These are phyloP conservation scores for Pachysandra terminalis DNA, from an alignment of 164 flowering plant genomes.

Conservation along the genomic window DNA sequence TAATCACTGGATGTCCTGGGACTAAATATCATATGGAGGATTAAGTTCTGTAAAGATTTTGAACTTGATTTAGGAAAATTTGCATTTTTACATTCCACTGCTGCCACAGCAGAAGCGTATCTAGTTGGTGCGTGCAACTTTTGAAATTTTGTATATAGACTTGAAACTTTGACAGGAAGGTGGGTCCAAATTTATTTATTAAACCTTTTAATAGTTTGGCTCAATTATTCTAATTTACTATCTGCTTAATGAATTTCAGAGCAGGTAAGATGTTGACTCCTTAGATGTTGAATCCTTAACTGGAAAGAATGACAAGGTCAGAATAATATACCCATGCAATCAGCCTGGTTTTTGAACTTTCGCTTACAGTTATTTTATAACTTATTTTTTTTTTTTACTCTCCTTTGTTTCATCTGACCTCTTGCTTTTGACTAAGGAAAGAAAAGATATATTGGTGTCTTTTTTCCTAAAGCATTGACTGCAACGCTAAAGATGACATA, in stretches of 20 bases:
- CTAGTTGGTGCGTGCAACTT: background rate
- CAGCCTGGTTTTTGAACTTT: too few species aligned
- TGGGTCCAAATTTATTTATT: background rate
- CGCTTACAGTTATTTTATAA: background rate
- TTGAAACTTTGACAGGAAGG: background rate
- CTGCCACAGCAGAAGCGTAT: background rate
- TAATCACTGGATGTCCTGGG: background rate
- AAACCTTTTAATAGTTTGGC: too few species aligned
- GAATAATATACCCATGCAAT: too few species aligned
- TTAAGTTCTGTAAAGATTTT: background rate
- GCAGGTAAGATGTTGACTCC: background rate
- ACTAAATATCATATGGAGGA: background rate
- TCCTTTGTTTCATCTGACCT: background rate
- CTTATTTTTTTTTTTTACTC: background rate
- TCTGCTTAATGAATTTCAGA: background rate
- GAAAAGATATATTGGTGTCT: background rate
- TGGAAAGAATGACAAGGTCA: background rate
- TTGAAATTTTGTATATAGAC: background rate
- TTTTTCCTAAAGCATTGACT: background rate
- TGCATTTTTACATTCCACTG: background rate
- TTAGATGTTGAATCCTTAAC: background rate
- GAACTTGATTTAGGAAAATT: background rate
- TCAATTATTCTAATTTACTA: background rate
- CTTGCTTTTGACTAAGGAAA: background rate
- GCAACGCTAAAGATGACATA: background rate